These are phyloP conservation scores for Diaporthe citriasiana DNA, from an alignment of 2,329 filamentous ascomycete species.

Conservation along the genomic window DNA sequence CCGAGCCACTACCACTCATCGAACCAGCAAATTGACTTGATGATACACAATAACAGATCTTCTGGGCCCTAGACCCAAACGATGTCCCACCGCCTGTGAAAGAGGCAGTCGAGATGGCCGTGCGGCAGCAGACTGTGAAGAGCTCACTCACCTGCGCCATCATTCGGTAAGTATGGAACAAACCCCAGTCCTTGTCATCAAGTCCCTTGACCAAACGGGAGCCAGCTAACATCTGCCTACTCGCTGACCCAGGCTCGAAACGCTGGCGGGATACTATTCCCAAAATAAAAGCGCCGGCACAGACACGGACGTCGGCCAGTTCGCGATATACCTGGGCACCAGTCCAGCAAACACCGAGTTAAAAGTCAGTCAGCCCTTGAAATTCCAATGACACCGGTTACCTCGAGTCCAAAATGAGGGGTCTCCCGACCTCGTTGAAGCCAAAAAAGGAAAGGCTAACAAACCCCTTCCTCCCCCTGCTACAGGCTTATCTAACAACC, in stretches of 20 bases:
- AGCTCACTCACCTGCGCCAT: slow-evolving; percentile 8
- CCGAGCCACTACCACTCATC: neutral
- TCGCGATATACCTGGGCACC: slow-evolving; percentile 5
- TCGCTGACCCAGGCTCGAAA: neutral
- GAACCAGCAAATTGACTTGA: neutral
- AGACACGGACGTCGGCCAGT: neutral
- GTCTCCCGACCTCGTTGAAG: too few relatives aligned
- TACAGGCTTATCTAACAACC: neutral
- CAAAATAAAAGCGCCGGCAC: neutral
- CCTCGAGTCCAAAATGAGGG: too few relatives aligned
- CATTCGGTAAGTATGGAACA: neutral
- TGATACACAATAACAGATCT: neutral
- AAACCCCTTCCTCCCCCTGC: neutral
- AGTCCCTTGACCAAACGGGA: neutral
- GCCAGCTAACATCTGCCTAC: neutral
- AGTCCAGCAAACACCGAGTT: neutral
- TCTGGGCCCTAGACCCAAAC: slow-evolving; percentile 31
- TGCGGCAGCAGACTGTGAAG: slow-evolving; percentile 2
- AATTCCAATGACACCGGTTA: neutral
- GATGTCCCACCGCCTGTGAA: neutral
- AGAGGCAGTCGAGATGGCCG: slow-evolving; percentile 7
- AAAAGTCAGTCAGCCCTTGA: neutral
- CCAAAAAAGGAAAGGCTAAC: neutral
- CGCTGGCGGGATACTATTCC: neutral
- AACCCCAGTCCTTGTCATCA: neutral